A percentile compares a stretch with the other conserved stretches of the same genome.
phyloP scores from a whole-genome alignment of 1,139 yeast species.

The Diutina sp. region DNA sequence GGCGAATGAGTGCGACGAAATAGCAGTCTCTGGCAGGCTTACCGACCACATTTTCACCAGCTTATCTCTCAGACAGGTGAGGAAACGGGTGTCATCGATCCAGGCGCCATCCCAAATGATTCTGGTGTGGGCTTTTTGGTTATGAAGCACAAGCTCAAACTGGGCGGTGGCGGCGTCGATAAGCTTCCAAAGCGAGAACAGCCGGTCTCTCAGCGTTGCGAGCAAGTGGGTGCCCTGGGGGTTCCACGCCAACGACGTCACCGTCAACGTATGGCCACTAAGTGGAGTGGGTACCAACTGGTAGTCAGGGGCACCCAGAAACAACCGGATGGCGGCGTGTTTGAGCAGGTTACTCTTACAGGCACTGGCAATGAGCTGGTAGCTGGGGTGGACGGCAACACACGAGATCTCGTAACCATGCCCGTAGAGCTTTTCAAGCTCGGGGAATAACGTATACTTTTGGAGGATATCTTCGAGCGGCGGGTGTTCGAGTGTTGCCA shows the following conservation, averaged over 20 bases:
- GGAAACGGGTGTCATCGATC: conserved; percentile 45
- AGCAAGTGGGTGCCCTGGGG: conserved; percentile 54
- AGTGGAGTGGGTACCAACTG: conserved; percentile 29
- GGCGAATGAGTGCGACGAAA: conserved; percentile 23
- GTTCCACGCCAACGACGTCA: conserved; percentile 73
- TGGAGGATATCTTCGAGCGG: conserved; percentile 87
- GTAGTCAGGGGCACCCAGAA: conserved; percentile 38
- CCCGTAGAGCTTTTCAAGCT: conserved; percentile 85
- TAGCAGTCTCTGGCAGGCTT: conserved; percentile 11
- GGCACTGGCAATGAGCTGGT: conserved; percentile 70
- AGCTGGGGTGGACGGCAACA: conserved; percentile 57
- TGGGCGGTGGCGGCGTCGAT: conserved; percentile 20
- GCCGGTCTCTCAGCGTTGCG: conserved; percentile 86
- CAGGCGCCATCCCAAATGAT: conserved; percentile 95
- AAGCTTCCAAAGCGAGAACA: conserved; percentile 65
- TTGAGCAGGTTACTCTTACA: conserved; percentile 75
- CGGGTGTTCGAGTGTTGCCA: conserved; percentile 38
- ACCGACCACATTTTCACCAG: conserved; percentile 60
- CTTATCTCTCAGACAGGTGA: conserved; percentile 86
- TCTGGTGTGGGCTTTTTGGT: conserved; percentile 72
- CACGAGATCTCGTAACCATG: conserved; percentile 93
- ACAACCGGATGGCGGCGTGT: conserved; percentile 79
- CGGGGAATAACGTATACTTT: conserved; percentile 90
- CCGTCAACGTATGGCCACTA: conserved; percentile 63
- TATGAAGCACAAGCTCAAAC: conserved; percentile 31